Conservation (phyloP, 345 rosid species). For the Excoecaria cochinchinensis region DNA sequence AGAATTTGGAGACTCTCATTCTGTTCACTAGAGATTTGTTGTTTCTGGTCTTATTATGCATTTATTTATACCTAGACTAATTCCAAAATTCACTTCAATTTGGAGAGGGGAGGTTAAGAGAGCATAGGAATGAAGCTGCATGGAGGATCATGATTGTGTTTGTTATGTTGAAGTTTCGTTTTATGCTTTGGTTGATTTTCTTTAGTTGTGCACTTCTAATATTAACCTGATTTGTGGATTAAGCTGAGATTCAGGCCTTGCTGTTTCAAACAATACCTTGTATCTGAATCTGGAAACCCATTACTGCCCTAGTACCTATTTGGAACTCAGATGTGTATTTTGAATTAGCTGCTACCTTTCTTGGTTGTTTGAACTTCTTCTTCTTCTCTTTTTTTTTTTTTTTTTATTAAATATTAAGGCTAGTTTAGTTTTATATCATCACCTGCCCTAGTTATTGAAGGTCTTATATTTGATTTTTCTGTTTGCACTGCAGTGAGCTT, state of each 20-base stretch:
- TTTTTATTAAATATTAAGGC: neutral
- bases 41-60: neutral
- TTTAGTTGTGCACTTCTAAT: too few relatives aligned
- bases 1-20: neutral
- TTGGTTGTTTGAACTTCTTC: constrained; percentile 7
- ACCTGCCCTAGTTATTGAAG: neutral
- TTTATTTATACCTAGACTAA: neutral
- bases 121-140: neutral
- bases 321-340: constrained; percentile 1
- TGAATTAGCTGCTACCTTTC: neutral
- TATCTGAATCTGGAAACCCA: neutral
- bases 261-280: neutral
- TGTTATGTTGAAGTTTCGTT: too few relatives aligned
- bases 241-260: neutral
- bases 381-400: too few relatives aligned
- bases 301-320: neutral
- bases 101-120: neutral
- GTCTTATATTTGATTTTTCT: constrained; percentile 14
- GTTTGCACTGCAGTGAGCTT: constrained; percentile 72
- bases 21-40: neutral
- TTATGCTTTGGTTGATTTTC: too few relatives aligned
- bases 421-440: neutral
- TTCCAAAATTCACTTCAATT: neutral
- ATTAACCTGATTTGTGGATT: neutral
- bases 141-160: too few relatives aligned